phyloP scores from a whole-genome alignment of 768 basidiomycete genomes.

The Boletus fagicola region DNA sequence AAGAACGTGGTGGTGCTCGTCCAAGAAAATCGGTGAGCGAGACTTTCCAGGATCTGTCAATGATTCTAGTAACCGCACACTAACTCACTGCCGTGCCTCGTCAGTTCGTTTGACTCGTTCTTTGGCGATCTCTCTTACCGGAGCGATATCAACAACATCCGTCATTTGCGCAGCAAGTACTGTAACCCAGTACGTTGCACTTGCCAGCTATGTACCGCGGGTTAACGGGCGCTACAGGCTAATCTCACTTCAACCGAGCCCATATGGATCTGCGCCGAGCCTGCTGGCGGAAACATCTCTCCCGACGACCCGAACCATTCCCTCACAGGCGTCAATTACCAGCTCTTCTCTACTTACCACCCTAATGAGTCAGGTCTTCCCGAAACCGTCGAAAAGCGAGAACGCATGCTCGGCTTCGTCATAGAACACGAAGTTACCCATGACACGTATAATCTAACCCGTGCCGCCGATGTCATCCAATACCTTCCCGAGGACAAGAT shows the following conservation, averaged over 20 bases:
- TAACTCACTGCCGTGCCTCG: neutral
- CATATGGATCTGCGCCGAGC: slow-evolving; percentile 19
- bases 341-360: slow-evolving; percentile 23
- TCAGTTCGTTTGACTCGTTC: slow-evolving; percentile 27
- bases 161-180: slow-evolving; percentile 17
- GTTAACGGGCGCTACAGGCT: slow-evolving; percentile 1
- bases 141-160: slow-evolving; percentile 23
- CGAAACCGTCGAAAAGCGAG: neutral
- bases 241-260: slow-evolving; percentile 15
- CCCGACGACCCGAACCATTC: slow-evolving; percentile 28
- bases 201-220: neutral
- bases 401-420: slow-evolving; percentile 26
- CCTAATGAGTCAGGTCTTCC: slow-evolving; percentile 17
- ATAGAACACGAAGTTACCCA: slow-evolving; percentile 20
- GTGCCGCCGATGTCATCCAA: slow-evolving; percentile 19
- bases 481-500: slow-evolving; percentile 26
- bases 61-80: neutral
- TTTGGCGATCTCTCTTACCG: slow-evolving; percentile 30
- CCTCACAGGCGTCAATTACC: slow-evolving; percentile 23
- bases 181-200: slow-evolving; percentile 22
- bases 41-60: neutral
- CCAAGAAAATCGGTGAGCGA: slow-evolving; percentile 25
- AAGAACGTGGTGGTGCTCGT: slow-evolving; percentile 29
- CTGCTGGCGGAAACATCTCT: slow-evolving; percentile 18
- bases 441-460: slow-evolving; percentile 7